Percentiles rank a stretch among this genome's conserved stretches.
Evolutionary conservation across 441 rosid genomes (phyloP).

Genomic region (Pelargonium myrrhifolium): DNA sequence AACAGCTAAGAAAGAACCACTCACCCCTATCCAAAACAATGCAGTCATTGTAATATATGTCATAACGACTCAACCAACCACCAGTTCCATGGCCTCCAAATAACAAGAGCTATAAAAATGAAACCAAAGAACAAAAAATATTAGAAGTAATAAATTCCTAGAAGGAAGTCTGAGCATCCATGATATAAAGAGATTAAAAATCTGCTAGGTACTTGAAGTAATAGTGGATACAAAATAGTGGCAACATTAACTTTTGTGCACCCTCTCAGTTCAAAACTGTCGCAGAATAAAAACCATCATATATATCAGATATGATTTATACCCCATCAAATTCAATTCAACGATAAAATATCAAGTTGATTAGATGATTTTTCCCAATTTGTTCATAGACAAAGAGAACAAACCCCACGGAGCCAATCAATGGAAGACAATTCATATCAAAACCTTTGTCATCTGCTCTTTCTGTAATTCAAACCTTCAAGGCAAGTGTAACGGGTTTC

Average conservation of each 20-base stretch:
- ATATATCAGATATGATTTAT: neutral
- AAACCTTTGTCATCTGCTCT: neutral
- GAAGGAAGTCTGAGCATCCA: neutral
- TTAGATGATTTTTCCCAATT: neutral
- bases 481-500: neutral
- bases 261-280: neutral
- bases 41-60: constrained; percentile 86
- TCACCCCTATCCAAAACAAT: constrained; percentile 82
- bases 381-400: neutral
- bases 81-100: constrained; percentile 99
- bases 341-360: neutral
- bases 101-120: constrained; percentile 66
- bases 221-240: neutral
- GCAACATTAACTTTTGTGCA: neutral
- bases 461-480: neutral
- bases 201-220: neutral
- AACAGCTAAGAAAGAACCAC: constrained; percentile 18
- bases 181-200: constrained; percentile 5
- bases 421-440: neutral
- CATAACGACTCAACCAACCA: constrained; percentile 98
- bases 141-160: constrained; percentile 1
- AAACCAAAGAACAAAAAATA: neutral
- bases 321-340: constrained; percentile 5
- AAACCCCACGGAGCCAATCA: neutral
- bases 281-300: neutral